These are phyloP conservation scores for Epichloe baconii DNA, from an alignment of 2,329 filamentous ascomycete species.

Conservation along the genomic window DNA sequence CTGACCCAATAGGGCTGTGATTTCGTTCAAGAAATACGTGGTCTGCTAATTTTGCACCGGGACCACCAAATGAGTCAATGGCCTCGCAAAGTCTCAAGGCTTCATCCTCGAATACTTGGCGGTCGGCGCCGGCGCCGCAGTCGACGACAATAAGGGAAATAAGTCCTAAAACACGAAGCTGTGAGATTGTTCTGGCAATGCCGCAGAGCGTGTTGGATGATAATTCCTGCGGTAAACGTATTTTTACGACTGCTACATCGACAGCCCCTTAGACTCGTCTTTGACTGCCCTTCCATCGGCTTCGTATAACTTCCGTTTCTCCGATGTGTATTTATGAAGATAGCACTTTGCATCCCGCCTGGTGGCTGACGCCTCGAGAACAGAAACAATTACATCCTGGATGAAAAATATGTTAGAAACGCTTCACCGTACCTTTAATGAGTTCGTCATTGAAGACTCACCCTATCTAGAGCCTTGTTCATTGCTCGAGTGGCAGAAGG, in stretches of 20 bases:
- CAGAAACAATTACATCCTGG: conserved; percentile 73
- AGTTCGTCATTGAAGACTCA: conserved; percentile 7
- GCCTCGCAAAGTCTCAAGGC: conserved; percentile 61
- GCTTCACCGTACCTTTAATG: not conserved
- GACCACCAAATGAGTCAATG: conserved; percentile 55
- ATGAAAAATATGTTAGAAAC: not conserved
- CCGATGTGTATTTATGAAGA: conserved; percentile 62
- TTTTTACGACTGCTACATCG: conserved; percentile 73
- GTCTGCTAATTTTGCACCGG: conserved; percentile 57
- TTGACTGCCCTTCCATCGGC: not conserved
- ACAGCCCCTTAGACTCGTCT: conserved; percentile 12
- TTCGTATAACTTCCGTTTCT: conserved; percentile 10
- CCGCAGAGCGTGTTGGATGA: conserved; percentile 57
- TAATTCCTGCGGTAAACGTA: conserved; percentile 60
- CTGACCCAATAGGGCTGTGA: not conserved
- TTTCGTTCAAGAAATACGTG: conserved; percentile 14
- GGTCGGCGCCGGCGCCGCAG: conserved; percentile 34
- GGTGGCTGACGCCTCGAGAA: conserved; percentile 79
- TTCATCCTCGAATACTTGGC: conserved; percentile 42
- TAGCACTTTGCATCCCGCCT: conserved; percentile 89
- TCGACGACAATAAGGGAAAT: conserved; percentile 75
- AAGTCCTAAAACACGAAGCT: conserved; percentile 71
- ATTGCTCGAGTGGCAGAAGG: conserved; percentile 17
- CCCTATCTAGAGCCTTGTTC: conserved; percentile 20
- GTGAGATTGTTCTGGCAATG: conserved; percentile 70